Conservation (phyloP, 257 asterid genomes). For the Eucommia ulmoides region DNA sequence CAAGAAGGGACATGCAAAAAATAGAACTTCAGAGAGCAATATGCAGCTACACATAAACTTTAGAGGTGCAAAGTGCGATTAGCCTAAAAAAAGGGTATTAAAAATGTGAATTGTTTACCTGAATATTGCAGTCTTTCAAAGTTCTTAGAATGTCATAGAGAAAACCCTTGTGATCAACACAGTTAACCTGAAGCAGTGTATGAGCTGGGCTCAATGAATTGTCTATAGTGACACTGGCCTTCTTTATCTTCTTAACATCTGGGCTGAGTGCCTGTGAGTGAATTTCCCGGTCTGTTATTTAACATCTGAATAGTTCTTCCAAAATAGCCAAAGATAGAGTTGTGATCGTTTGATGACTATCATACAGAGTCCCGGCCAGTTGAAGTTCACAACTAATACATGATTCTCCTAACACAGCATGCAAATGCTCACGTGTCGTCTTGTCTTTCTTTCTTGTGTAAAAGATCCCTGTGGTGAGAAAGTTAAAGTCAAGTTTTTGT, state of each 20-base stretch:
- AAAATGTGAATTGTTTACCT: no score
- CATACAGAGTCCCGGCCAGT: conserved; percentile 43
- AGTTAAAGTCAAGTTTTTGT: no score
- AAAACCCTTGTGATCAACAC: conserved; percentile 75
- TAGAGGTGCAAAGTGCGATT: no score
- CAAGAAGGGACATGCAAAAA: no score
- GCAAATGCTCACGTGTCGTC: conserved; percentile 34
- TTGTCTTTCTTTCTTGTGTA: conserved; percentile 61
- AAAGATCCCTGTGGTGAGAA: conserved; percentile 37
- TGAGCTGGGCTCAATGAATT: conserved; percentile 78
- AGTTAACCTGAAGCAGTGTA: conserved; percentile 72
- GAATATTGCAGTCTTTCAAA: conserved; percentile 60
- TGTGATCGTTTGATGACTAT: conserved; percentile 30
- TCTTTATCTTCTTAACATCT: conserved; percentile 45
- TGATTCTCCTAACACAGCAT: conserved; percentile 56
- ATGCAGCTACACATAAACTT: no score
- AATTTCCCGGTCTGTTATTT: conserved; percentile 42
- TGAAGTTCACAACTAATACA: conserved; percentile 65
- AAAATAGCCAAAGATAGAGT: conserved; percentile 40
- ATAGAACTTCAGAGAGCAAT: no score
- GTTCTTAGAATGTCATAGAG: conserved; percentile 71
- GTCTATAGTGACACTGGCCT: conserved; percentile 45
- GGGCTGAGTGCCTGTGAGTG: conserved; percentile 55
- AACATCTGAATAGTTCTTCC: conserved; percentile 57
- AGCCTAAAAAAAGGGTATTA: no score